Evolutionary conservation across 305 asterid genomes (phyloP), one percentile per base, ranked within the genome.

Genomic region (Fraxinus nigra): DNA sequence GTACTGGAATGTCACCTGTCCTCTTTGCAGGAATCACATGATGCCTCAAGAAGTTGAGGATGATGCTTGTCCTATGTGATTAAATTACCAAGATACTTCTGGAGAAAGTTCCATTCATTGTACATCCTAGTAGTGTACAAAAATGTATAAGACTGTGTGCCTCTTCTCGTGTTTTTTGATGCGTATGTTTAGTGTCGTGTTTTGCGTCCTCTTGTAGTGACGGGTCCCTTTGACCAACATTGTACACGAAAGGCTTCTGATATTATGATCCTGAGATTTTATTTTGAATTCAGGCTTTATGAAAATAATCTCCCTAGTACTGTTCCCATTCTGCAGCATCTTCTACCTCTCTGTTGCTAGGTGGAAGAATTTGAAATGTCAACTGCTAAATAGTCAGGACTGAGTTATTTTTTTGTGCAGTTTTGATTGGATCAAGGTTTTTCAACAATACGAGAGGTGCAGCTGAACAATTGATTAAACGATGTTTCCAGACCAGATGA

Each of bases 1-100:
- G 84, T 89, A 86, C 76, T 96, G 98, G 98, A 89, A 91, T 85
- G 86, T 88, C 40, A 96, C 98, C 0, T 96, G 99, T 86, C 99
- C 99, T n/a, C 98, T 96, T 63, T 96, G 99, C 80, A 89, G 99
- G 90, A 90, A 89, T 81, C 75, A 84, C 87, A 87, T 96, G 93
- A 87, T 91, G 83, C 89, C 97, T 82, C 93, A 85, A 79, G 97
- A 91, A 82, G 86, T 5, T 2, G 95, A 90, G 30, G 98, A 93
- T 54, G 93, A 93, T 69, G 81, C 89, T 18, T 91, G 96, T 83
- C 98, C 97, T 24, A 94, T 94, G 99, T 95, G 92, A 95, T 86
- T 79, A 30, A 37, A 18, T 61, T 63, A 5, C 20, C 51, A 35
- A 48, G 63, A 56, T 56, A 76, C 59, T 51, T 69, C n/a, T 51